Evolutionary conservation across 306 rosid genomes (phyloP), one percentile per base, ranked within the genome.

Genomic region (Cucurbita maxima): DNA sequence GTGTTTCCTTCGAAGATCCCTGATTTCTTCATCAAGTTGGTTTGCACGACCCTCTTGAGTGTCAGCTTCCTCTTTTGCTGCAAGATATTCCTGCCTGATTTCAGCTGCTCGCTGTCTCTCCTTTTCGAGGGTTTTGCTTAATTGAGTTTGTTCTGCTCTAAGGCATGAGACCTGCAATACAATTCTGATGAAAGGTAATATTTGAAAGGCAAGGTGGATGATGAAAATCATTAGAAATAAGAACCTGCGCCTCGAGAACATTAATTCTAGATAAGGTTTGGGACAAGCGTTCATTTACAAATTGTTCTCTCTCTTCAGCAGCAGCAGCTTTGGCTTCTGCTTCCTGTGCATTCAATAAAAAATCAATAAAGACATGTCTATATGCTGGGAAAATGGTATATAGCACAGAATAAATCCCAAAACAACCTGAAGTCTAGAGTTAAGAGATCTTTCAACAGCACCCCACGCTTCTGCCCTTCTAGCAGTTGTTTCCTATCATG

Each of bases 181-280:
- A 76, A 61, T 40, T 61, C 83, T 62, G 18, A 64, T 47, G 70
- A 80, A 69, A 83, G 83, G 83, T 83, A 50, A 15, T 69, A 48
- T 47, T 30, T 19, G 8, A 50, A 45, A 69, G 20, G 15, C 22
- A 34, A 48, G 55, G 44, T 25, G 74, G 60, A 72, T 72, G 51
- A 78, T 73, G 55, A 76, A 55, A 75, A 57, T 16, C 20, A 80
- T 34, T 76, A 82, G 77, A 15, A 78, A 82, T 55, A 78, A 75
- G 68, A 78, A 95, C 99, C 99, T 95, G 99, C 72, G 97, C 99
- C 87, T 95, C 99, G 52, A 95, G 99, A 84, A 95, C 99, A 80
- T 95, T 95, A 60, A 91, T 85, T 80, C 97, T 88, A 75, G 99
- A 95, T 81, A 95, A 81, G 77, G 97, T 95, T 76, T 95, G 99